Percentiles rank a stretch among this genome's conserved stretches.
These are phyloP conservation scores for Quercus variabilis DNA, from an alignment of 306 rosid genomes.

Conservation along the genomic window DNA sequence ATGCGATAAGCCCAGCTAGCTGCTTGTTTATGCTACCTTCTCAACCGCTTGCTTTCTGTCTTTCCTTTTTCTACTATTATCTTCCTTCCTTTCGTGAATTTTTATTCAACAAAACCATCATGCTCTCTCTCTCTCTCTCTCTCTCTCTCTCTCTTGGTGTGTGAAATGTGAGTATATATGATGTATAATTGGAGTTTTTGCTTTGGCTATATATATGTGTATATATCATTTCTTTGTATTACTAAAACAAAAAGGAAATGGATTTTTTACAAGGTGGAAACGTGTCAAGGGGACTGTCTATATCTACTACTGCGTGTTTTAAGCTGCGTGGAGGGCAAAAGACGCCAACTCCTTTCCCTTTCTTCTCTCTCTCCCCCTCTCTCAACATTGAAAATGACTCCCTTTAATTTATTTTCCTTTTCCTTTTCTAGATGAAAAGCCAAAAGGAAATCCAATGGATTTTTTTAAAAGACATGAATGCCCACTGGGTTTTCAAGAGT, in stretches of 20 bases:
- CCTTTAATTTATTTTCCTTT: background rate
- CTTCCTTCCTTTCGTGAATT: slow-evolving; percentile 32
- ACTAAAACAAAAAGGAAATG: background rate
- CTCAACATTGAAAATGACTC: slow-evolving; percentile 62
- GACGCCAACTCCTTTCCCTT: slow-evolving; percentile 61
- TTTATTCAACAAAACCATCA: slow-evolving; percentile 26
- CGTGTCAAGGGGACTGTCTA: slow-evolving; percentile 50
- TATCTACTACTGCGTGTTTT: slow-evolving; percentile 77
- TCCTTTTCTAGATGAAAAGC: slow-evolving; percentile 27
- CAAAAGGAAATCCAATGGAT: slow-evolving; percentile 17
- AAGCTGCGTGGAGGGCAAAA: slow-evolving; percentile 93
- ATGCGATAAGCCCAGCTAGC: slow-evolving; percentile 52
- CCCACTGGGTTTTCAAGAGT: slow-evolving; percentile 3
- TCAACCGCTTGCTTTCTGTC: slow-evolving; percentile 12
- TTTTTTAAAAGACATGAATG: slow-evolving; percentile 27
- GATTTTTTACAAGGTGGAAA: slow-evolving; percentile 31
- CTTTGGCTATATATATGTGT: background rate
- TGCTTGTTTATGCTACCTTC: slow-evolving; percentile 9
- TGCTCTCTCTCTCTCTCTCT: background rate
- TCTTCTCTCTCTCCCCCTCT: slow-evolving; percentile 15
- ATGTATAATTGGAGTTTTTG: slow-evolving; percentile 20
- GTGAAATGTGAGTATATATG: slow-evolving; percentile 7
- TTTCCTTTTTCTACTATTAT: background rate
- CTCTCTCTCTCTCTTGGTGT: slow-evolving; percentile 12
- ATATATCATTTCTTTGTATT: background rate